Conservation (phyloP, 2,329 filamentous ascomycete genomes). For the Phaeosphaeriaceae sp. region DNA sequence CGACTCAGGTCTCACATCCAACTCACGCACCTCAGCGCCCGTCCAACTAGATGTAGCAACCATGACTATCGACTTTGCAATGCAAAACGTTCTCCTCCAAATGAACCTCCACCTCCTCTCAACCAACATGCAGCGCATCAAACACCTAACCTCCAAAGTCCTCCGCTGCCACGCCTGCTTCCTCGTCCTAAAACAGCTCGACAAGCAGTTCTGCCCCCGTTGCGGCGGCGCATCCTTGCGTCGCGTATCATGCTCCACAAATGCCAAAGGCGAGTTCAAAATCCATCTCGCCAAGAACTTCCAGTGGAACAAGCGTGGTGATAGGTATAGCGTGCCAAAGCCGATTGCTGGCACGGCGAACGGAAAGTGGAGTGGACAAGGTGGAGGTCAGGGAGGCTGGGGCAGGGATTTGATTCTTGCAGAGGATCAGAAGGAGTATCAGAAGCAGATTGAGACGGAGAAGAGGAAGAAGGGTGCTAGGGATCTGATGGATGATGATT, state of each 20-base stretch:
- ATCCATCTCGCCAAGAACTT: conserved; percentile 93
- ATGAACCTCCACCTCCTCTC: conserved; percentile 93
- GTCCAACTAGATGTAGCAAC: conserved; percentile 83
- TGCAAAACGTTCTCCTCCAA: conserved; percentile 95
- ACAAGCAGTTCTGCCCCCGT: conserved; percentile 87
- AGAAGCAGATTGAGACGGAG: conserved; percentile 67
- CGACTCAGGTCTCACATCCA: conserved; percentile 55
- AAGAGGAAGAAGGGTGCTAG: conserved; percentile 68
- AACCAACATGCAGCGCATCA: conserved; percentile 77
- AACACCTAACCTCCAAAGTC: conserved; percentile 84
- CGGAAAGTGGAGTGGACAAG: conserved; percentile 70
- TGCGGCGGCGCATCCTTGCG: conserved; percentile 89
- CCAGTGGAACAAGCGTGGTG: conserved; percentile 93
- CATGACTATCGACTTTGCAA: conserved; percentile 93
- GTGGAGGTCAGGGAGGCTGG: conserved; percentile 87
- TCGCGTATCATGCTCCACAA: conserved; percentile 84
- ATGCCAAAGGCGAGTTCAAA: conserved; percentile 78
- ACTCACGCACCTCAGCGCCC: conserved; percentile 55
- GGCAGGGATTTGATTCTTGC: conserved; percentile 82
- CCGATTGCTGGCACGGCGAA: conserved; percentile 80
- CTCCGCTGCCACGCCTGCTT: conserved; percentile 86
- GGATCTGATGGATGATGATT: conserved; percentile 95
- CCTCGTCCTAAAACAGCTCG: conserved; percentile 79
- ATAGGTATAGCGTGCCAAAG: conserved; percentile 92
- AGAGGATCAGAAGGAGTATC: conserved; percentile 96